Base-by-base conservation (phyloP, 2,329 filamentous ascomycete species). In the Hymenoscyphus fructigenus region DNA sequence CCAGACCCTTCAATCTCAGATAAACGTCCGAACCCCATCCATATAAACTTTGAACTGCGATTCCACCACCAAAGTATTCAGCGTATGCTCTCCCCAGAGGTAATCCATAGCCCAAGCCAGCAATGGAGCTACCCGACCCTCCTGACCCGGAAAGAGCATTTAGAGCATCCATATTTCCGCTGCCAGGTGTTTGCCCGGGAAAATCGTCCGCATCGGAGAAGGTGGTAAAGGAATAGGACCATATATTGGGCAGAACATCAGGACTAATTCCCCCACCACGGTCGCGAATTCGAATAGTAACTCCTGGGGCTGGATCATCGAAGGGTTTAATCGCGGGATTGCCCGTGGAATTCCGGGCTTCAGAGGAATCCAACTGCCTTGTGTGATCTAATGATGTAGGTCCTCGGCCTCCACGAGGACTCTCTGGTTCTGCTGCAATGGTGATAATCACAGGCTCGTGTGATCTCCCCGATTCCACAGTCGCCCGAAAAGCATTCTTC, bases 221-320 rank as follows among this genome's bases (percentile, higher is more conserved):
- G 0, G 95, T 99, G 23, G 94, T 97, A 76, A 97, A 99, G 68
- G 91, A 95, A 77, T 98, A 99, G 6, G 93, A 93, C 93, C 95
- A 99, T 65, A 99, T 93, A 70, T 94, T 89, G 4, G 89, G 88
- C 38, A 95, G 80, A 32, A 95, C 89, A 17, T 93, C 91, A 0
- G 93, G 91, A 0, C 88, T 85, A 63, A 99, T 98, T 41, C 95
- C 95, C 53, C 94, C 94, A 59, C 95, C 95, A n/a, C 93, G 88
- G 76, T 99, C 95, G 9, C 95, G 89, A 71, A 99, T 97, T 28
- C 95, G 88, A 71, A 99, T 96, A 0, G 95, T 98, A 14, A 99
- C 92, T 44, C 93, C 93, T 0, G 93, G 92, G 0, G 89, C 85
- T 65, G 87, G 84, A 72, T 88, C 85, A 67, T 88, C 85, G 5